These are phyloP conservation scores for Globisporangium rhizosaccharum DNA, from an alignment of 352 stramenopile genomes.

Conservation along the genomic window DNA sequence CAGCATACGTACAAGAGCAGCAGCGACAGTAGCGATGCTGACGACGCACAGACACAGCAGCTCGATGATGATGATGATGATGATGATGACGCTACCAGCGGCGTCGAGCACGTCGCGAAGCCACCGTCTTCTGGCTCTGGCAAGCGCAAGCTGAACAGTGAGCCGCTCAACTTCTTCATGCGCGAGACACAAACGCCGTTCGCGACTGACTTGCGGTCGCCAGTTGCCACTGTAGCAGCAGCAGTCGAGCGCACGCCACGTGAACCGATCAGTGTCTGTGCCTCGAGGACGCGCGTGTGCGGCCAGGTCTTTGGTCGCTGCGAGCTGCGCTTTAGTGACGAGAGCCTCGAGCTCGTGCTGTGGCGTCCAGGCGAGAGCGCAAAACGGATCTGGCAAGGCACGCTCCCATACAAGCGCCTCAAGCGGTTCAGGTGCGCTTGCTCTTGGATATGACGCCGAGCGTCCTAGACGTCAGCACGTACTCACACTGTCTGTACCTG, in stretches of 20 bases:
- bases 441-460: no score
- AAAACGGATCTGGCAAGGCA: conserved; percentile 23
- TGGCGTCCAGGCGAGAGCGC: conserved; percentile 15
- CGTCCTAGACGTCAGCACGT: no score
- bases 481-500: no score
- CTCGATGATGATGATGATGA: background rate
- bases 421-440: conserved; percentile 32
- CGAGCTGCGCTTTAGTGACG: conserved; percentile 24
- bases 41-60: background rate
- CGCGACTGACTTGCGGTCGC: background rate
- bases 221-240: background rate
- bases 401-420: conserved; percentile 35
- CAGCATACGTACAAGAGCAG: conserved; percentile 3
- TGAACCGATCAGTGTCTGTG: conserved; percentile 16
- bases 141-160: background rate
- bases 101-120: background rate
- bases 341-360: conserved; percentile 27
- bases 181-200: conserved; percentile 7
- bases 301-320: conserved; percentile 33
- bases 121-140: background rate
- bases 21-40: conserved; percentile 11
- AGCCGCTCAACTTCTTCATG: conserved; percentile 12
- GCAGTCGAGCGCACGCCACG: background rate
- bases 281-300: conserved; percentile 31
- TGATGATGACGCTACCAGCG: background rate